These are phyloP conservation scores for Lizonia empirigonia DNA, from an alignment of 2,329 filamentous ascomycete genomes.

Conservation along the genomic window DNA sequence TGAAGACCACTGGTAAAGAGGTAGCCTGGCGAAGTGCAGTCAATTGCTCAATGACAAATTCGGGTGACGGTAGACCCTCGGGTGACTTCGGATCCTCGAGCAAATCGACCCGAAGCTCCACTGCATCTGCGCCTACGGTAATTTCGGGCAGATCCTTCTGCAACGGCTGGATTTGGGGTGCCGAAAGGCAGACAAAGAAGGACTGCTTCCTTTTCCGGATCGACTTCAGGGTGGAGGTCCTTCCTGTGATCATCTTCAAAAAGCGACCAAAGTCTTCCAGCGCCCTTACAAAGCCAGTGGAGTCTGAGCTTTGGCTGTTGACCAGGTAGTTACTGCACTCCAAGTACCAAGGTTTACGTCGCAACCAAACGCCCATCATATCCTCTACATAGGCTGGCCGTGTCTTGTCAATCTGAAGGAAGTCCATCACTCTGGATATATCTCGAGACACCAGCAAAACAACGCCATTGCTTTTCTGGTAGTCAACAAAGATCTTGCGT, in stretches of 20 bases:
- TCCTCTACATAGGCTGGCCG: constrained; percentile 91
- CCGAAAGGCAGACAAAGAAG: constrained; percentile 91
- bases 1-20: constrained; percentile 86
- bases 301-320: constrained; percentile 72
- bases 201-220: constrained; percentile 72
- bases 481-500: constrained; percentile 73
- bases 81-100: constrained; percentile 71
- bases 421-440: constrained; percentile 85
- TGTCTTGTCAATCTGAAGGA: constrained; percentile 85
- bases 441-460: constrained; percentile 88
- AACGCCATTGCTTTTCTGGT: constrained; percentile 76
- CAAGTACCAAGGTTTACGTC: constrained; percentile 86
- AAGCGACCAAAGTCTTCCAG: constrained; percentile 76
- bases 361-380: constrained; percentile 87
- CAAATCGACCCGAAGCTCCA: constrained; percentile 92
- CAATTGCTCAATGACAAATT: constrained; percentile 82
- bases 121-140: constrained; percentile 85
- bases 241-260: constrained; percentile 70
- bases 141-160: constrained; percentile 71
- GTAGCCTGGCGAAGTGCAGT: constrained; percentile 75
- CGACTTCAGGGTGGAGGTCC: constrained; percentile 58
- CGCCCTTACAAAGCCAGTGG: constrained; percentile 57
- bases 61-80: constrained; percentile 65
- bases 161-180: constrained; percentile 72
- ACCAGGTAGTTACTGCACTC: constrained; percentile 95